Evolutionary conservation across 2,329 filamentous ascomycete species (phyloP), one percentile per base, ranked within the genome.

Genomic region (Myriosclerotinia curreyana): DNA sequence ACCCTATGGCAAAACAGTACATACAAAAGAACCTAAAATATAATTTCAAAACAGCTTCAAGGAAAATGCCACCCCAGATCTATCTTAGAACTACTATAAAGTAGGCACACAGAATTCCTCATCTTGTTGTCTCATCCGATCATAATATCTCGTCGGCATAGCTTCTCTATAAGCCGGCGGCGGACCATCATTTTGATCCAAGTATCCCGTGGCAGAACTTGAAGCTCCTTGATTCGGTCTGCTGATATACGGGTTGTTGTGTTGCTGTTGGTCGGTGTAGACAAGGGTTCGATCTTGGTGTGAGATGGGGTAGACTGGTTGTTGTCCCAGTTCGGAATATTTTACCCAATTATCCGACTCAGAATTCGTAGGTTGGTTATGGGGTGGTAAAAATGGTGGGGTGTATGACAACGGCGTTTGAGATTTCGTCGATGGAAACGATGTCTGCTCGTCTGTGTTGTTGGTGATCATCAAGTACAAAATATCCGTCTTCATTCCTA

Each of bases 381-480:
- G 8, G 7, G 14, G 12, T 9, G 34, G 15, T 3, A 15, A 9
- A 15, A 48, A 7, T 28, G 61, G 11, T 31, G 60, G 31, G 20
- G 40, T 22, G 1, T 58, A n/a, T 20, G 11, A n/a, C 7, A 20
- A 20, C 22, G 61, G 11, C 5, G 20, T 40, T n/a, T 36, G 52
- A 6, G 51, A 42, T 31, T 15, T 20, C 5, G 14, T 51, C 8
- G 52, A 62, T 20, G 15, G 28, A 2, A 36, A 9, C 0, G 53
- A 9, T 12, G 15, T 36, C 3, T 14, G 20, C 3, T 49, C 44
- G n/a, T 63, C 42, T 12, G 25, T 40, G 11, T 62, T 55, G 7
- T 64, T 54, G 12, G 59, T 38, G 9, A 64, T 64, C 50, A 64
- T 61, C n/a, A 64, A 42, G 17, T 64, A 62, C 14, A 64, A 25